A percentile compares a stretch with the other conserved stretches of the same genome.
phyloP scores from a whole-genome alignment of 108 stramenopile genomes.

The Skeletonema marinoi region DNA sequence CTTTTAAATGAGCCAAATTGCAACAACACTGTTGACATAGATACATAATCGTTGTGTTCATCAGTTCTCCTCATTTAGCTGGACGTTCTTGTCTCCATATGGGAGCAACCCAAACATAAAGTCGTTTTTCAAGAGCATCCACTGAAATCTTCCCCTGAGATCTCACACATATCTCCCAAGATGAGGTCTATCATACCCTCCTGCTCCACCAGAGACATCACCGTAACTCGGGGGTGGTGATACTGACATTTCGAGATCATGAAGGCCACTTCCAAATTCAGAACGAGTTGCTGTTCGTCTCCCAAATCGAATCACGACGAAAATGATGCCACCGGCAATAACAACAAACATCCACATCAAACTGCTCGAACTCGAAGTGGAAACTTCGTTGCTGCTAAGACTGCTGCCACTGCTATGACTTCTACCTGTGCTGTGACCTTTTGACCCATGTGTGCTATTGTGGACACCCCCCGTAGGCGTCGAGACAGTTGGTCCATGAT shows the following conservation, averaged over 20 bases:
- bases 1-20: too few relatives aligned
- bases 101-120: too few relatives aligned
- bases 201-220: neutral
- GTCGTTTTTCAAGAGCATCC: too few relatives aligned
- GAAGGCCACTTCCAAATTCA: constrained; percentile 13
- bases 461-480: neutral
- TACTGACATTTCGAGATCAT: constrained; percentile 30
- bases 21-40: too few relatives aligned
- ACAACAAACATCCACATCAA: neutral
- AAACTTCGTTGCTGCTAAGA: neutral
- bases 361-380: neutral
- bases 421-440: neutral
- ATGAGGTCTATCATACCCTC: constrained; percentile 18
- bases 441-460: neutral
- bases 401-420: neutral
- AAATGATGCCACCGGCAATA: neutral
- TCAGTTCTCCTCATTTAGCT: too few relatives aligned
- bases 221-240: constrained; percentile 14
- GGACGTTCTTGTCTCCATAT: too few relatives aligned
- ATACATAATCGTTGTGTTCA: too few relatives aligned
- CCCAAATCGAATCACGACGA: neutral
- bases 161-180: constrained; percentile 26
- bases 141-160: too few relatives aligned
- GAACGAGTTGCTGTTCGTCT: neutral
- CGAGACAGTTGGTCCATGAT: constrained; percentile 10